A percentile compares a stretch with the other conserved stretches of the same genome.
Conservation (phyloP, 2,329 filamentous ascomycete genomes). For the Tolypocladium guangdongense region DNA sequence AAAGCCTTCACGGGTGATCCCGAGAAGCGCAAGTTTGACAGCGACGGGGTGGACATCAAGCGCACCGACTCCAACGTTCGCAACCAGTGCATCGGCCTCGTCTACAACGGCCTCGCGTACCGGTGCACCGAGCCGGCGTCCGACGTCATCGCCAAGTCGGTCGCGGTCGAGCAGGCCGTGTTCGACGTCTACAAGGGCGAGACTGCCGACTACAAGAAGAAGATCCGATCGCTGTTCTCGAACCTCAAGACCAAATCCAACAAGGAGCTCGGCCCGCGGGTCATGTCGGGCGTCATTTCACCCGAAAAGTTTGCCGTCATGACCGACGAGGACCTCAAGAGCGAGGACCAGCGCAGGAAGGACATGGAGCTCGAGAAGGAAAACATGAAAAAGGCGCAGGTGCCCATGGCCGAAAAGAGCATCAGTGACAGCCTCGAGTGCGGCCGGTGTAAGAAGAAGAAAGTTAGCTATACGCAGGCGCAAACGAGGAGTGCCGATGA, state of each 20-base stretch:
- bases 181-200: slow-evolving; percentile 60
- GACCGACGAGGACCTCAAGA: slow-evolving; percentile 86
- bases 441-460: slow-evolving; percentile 84
- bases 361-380: slow-evolving; percentile 72
- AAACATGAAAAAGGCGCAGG: slow-evolving; percentile 96
- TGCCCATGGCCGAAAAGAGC: slow-evolving; percentile 81
- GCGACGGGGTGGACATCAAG: slow-evolving; percentile 68
- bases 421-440: slow-evolving; percentile 83
- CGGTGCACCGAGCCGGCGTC: slow-evolving; percentile 61
- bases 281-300: slow-evolving; percentile 63
- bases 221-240: slow-evolving; percentile 85
- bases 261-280: slow-evolving; percentile 60
- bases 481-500: slow-evolving; percentile 95
- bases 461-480: slow-evolving; percentile 91
- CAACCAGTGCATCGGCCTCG: slow-evolving; percentile 77
- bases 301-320: slow-evolving; percentile 71
- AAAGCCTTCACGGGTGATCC: slow-evolving; percentile 51
- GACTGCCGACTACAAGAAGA: slow-evolving; percentile 66
- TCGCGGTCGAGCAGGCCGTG: slow-evolving; percentile 76
- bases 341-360: slow-evolving; percentile 64
- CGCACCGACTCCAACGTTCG: slow-evolving; percentile 64
- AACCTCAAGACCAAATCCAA: slow-evolving; percentile 94
- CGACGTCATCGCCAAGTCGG: slow-evolving; percentile 59
- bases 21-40: slow-evolving; percentile 71
- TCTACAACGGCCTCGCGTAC: slow-evolving; percentile 81